These are phyloP conservation scores for Starmerella sp. DNA, from an alignment of 805 yeast genomes.

Conservation along the genomic window DNA sequence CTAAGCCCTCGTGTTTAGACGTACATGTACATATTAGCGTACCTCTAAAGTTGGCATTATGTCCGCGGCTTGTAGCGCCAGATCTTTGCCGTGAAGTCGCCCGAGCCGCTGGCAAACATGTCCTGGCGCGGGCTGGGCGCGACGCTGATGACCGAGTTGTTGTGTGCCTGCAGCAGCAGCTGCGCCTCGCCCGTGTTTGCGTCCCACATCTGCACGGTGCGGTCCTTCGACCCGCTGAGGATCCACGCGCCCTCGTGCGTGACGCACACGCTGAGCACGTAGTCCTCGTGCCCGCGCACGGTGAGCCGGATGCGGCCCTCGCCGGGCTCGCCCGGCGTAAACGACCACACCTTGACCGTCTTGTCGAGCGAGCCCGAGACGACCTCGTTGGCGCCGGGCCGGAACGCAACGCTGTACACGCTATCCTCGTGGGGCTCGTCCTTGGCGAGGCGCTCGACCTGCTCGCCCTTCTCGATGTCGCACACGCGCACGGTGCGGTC, in stretches of 20 bases:
- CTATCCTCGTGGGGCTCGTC: conserved; percentile 96
- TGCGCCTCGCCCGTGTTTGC: conserved; percentile 82
- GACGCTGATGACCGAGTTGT: conserved; percentile 89
- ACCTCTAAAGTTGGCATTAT: neutral
- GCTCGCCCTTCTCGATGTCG: conserved; percentile 86
- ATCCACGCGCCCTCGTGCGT: conserved; percentile 89
- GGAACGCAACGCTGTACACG: conserved; percentile 87
- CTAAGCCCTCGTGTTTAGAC: neutral
- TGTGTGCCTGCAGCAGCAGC: conserved; percentile 92
- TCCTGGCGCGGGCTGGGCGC: conserved; percentile 82
- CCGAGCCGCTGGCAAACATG: conserved; percentile 92
- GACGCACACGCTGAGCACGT: conserved; percentile 84
- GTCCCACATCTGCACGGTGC: conserved; percentile 97
- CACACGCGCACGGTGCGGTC: conserved; percentile 94
- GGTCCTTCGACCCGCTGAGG: conserved; percentile 88
- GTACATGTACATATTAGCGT: neutral
- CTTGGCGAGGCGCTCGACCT: conserved; percentile 75
- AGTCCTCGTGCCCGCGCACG: conserved; percentile 91
- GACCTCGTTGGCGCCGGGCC: conserved; percentile 81
- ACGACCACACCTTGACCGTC: conserved; percentile 91
- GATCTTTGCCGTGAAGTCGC: conserved; percentile 93
- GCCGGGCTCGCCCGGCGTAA: conserved; percentile 49
- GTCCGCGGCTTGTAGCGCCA: conserved; percentile 49
- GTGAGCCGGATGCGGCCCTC: conserved; percentile 33
- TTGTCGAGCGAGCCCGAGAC: conserved; percentile 92